Conservation (phyloP, 345 rosid genomes). For the rapeseed (Brassica napus) region DNA sequence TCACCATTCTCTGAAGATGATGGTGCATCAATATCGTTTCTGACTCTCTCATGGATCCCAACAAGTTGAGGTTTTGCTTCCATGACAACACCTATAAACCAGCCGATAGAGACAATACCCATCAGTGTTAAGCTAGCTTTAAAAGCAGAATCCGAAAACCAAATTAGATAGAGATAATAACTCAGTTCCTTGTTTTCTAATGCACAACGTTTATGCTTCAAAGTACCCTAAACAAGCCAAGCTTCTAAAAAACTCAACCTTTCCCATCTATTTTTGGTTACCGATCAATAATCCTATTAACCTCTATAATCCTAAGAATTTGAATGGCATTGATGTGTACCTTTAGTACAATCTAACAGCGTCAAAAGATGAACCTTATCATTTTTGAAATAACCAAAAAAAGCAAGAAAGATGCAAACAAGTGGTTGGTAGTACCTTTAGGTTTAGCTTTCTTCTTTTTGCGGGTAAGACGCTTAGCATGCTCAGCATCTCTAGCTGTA, state of each 20-base stretch:
- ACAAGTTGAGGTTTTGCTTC: conserved; percentile 87
- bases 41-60: conserved; percentile 83
- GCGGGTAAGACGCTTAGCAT: conserved; percentile 51
- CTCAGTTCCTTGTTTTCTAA: background rate
- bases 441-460: conserved; percentile 69
- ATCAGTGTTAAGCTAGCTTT: background rate
- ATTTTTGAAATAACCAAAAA: background rate
- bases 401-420: background rate
- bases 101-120: conserved; percentile 1
- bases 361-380: background rate
- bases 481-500: conserved; percentile 48
- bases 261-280: background rate
- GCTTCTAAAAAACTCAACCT: background rate
- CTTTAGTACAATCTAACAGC: background rate
- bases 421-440: conserved; percentile 45
- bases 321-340: no score
- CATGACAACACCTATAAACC: conserved; percentile 63
- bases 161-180: background rate
- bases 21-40: conserved; percentile 69
- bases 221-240: background rate
- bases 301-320: no score
- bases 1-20: conserved; percentile 55
- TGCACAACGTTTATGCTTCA: background rate
- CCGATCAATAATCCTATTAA: no score
- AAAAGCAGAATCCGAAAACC: background rate